A percentile compares a stretch with the other conserved stretches of the same genome.
Conservation (phyloP, 768 basidiomycete species). For the Kwoniella bestiolae region DNA sequence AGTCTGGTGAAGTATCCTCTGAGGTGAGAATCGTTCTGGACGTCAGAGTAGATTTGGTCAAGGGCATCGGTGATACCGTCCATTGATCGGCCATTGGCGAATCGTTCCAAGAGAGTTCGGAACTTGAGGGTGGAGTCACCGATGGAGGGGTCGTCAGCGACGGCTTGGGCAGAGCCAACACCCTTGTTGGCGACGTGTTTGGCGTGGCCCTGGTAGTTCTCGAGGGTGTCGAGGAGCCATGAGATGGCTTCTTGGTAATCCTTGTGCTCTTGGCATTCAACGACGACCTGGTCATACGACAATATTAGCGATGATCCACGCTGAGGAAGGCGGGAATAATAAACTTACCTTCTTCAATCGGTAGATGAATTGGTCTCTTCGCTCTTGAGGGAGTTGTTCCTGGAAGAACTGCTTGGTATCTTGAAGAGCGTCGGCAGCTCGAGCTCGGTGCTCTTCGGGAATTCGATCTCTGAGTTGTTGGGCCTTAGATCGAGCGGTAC, state of each 20-base stretch:
- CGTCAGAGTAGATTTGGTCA: conserved; percentile 73
- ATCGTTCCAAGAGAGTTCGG: conserved; percentile 83
- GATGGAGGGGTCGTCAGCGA: conserved; percentile 65
- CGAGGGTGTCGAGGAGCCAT: conserved; percentile 60
- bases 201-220: conserved; percentile 62
- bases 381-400: conserved; percentile 87
- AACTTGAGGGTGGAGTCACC: conserved; percentile 66
- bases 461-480: conserved; percentile 64
- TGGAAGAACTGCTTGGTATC: conserved; percentile 70
- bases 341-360: conserved; percentile 79
- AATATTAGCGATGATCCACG: conserved; percentile 10
- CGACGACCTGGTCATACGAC: conserved; percentile 65
- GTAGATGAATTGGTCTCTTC: conserved; percentile 91
- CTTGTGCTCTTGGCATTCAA: conserved; percentile 89
- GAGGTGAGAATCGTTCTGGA: conserved; percentile 73
- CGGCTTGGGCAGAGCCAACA: conserved; percentile 51
- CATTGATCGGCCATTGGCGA: conserved; percentile 76
- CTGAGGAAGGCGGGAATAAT: neutral
- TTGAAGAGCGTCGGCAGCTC: conserved; percentile 63
- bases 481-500: conserved; percentile 49
- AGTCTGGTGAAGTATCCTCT: conserved; percentile 72
- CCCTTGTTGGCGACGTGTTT: conserved; percentile 59
- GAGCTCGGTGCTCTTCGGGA: conserved; percentile 71
- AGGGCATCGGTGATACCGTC: conserved; percentile 71
- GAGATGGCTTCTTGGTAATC: conserved; percentile 75